Conservation (phyloP, 2,329 filamentous ascomycete genomes). For the Cladosporium sp. region DNA sequence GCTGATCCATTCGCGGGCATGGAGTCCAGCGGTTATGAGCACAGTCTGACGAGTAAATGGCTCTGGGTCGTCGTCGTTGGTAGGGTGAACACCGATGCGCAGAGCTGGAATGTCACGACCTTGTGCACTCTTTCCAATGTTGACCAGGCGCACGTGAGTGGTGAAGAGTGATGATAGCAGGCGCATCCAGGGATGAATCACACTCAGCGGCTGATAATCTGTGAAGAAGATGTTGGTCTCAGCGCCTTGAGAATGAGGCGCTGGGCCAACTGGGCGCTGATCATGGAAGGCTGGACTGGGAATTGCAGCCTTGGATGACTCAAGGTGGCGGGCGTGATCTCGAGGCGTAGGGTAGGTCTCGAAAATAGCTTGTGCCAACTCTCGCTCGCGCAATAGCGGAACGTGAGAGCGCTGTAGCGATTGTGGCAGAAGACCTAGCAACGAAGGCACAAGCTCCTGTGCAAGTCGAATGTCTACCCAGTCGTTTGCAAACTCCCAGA, state of each 20-base stretch:
- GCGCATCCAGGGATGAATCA: constrained; percentile 86
- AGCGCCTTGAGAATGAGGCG: constrained; percentile 18
- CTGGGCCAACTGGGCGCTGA: constrained; percentile 30
- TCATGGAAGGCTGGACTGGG: constrained; percentile 17
- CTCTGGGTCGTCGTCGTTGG: constrained; percentile 44
- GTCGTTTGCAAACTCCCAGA: constrained; percentile 79
- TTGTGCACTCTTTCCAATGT: constrained; percentile 80
- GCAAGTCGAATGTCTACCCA: constrained; percentile 82
- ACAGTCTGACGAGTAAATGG: constrained; percentile 65
- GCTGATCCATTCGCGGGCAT: constrained; percentile 95
- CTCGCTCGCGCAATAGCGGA: constrained; percentile 68
- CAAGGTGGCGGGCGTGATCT: constrained; percentile 13
- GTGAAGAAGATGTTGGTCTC: constrained; percentile 78
- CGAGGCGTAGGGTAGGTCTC: constrained; percentile 62
- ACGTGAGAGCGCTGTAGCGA: constrained; percentile 69
- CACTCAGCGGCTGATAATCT: constrained; percentile 83
- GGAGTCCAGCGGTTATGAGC: constrained; percentile 77
- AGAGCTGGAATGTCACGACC: constrained; percentile 81
- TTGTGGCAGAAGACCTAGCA: constrained; percentile 72
- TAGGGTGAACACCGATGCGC: constrained; percentile 63
- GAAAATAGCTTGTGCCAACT: constrained; percentile 68
- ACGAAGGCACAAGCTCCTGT: constrained; percentile 69
- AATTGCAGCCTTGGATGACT: constrained; percentile 11
- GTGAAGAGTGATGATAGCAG: constrained; percentile 87
- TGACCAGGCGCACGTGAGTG: constrained; percentile 67